Percentiles rank a stretch among this genome's conserved stretches.
phyloP scores from a whole-genome alignment of 495 filamentous ascomycete species.

The Penicillium paxilli region DNA sequence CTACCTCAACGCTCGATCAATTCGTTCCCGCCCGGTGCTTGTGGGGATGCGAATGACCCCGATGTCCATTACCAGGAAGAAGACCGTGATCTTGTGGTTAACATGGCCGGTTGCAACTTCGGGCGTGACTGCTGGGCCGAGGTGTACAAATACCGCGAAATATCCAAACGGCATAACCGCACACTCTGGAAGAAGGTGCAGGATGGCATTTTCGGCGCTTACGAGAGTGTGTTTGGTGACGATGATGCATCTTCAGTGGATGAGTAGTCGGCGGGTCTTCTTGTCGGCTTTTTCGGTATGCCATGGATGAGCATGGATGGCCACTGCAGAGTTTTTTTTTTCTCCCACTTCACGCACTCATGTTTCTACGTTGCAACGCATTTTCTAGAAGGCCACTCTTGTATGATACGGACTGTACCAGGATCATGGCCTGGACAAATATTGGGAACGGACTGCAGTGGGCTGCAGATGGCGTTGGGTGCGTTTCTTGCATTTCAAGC shows the following conservation, averaged over 20 bases:
- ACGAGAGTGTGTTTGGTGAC: conserved; percentile 9
- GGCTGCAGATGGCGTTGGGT: background rate
- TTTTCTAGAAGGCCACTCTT: conserved; percentile 1
- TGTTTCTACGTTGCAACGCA: conserved; percentile 3
- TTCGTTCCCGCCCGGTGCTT: conserved; percentile 88
- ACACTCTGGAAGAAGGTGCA: conserved; percentile 69
- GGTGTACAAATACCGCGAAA: conserved; percentile 88
- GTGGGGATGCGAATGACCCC: conserved; percentile 71
- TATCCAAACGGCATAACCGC: conserved; percentile 84
- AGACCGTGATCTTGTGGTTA: conserved; percentile 93
- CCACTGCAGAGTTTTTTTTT: too few species aligned
- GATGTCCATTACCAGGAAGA: conserved; percentile 82
- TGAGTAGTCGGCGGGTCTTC: too few species aligned
- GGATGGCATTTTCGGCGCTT: conserved; percentile 27
- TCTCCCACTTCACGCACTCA: conserved; percentile 1
- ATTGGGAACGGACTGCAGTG: conserved; percentile 2
- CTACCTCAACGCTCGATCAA: conserved; percentile 91
- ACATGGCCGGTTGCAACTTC: conserved; percentile 98
- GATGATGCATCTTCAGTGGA: background rate
- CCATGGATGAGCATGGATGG: too few species aligned
- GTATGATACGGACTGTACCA: conserved; percentile 3
- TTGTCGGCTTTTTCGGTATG: too few species aligned
- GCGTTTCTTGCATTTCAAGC: background rate
- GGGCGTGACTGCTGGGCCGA: conserved; percentile 97
- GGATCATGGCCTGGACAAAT: background rate